Conservation (phyloP, 2,329 filamentous ascomycete species). For the Paramyrothecium roridum region DNA sequence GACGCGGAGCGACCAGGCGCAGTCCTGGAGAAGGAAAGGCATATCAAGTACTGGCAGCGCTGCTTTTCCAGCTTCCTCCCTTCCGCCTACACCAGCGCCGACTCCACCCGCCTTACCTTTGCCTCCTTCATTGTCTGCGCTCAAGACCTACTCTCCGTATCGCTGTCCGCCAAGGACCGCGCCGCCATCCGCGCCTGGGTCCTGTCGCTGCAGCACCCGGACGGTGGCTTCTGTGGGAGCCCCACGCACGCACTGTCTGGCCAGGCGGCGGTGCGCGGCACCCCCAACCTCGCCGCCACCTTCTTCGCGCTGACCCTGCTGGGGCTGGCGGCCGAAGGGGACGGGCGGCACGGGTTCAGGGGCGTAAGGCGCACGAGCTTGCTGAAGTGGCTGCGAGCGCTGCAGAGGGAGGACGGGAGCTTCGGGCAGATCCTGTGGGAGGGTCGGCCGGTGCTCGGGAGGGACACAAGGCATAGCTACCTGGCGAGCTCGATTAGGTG, state of each 20-base stretch:
- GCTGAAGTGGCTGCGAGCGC: slow-evolving; percentile 67
- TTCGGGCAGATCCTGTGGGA: slow-evolving; percentile 78
- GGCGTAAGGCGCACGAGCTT: slow-evolving; percentile 66
- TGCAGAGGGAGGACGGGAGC: slow-evolving; percentile 84
- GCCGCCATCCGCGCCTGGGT: slow-evolving; percentile 67
- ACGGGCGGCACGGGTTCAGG: slow-evolving; percentile 45
- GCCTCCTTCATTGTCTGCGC: slow-evolving; percentile 87
- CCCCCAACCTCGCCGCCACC: slow-evolving; percentile 78
- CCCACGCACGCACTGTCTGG: slow-evolving; percentile 55
- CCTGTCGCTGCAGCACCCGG: slow-evolving; percentile 78
- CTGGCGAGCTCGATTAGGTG: slow-evolving; percentile 78
- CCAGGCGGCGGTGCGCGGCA: slow-evolving; percentile 41
- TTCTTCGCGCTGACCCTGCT: slow-evolving; percentile 82
- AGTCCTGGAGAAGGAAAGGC: slow-evolving; percentile 57
- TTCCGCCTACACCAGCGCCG: slow-evolving; percentile 78
- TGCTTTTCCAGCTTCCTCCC: slow-evolving; percentile 82
- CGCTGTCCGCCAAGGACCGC: slow-evolving; percentile 46
- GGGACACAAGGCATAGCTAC: slow-evolving; percentile 86
- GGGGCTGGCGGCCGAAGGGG: slow-evolving; percentile 42
- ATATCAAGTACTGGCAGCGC: slow-evolving; percentile 90
- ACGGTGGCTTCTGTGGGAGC: slow-evolving; percentile 85
- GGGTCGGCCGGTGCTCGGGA: slow-evolving; percentile 66
- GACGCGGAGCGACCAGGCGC: slow-evolving; percentile 10
- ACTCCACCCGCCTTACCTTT: slow-evolving; percentile 86
- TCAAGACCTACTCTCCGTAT: slow-evolving; percentile 71